phyloP scores from a whole-genome alignment of 495 filamentous ascomycete species.

The Beverwykella pulmonaria region DNA sequence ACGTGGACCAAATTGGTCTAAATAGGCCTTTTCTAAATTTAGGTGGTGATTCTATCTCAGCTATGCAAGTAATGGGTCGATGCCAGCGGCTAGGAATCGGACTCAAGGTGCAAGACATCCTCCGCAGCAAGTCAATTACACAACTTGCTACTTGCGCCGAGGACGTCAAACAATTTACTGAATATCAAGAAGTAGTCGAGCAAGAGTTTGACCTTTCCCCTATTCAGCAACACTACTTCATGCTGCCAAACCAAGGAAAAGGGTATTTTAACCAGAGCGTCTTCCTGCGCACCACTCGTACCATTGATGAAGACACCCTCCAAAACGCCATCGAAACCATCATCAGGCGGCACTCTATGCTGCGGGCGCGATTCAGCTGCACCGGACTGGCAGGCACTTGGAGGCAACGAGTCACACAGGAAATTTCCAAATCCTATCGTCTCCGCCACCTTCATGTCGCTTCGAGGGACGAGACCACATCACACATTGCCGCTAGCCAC shows the following conservation, averaged over 20 bases:
- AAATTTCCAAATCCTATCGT: slow-evolving; percentile 20
- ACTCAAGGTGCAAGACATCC: slow-evolving; percentile 16
- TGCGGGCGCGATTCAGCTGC: slow-evolving; percentile 19
- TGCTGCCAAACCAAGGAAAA: neutral
- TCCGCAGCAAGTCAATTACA: slow-evolving; percentile 23
- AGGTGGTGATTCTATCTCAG: slow-evolving; percentile 18
- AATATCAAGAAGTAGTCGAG: neutral
- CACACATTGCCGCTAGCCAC: slow-evolving; percentile 5
- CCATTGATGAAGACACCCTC: slow-evolving; percentile 4
- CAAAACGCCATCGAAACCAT: slow-evolving; percentile 11
- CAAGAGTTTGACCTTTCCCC: slow-evolving; percentile 25
- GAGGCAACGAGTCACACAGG: slow-evolving; percentile 5
- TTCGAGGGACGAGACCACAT: neutral
- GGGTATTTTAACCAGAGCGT: slow-evolving; percentile 30
- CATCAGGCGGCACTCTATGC: slow-evolving; percentile 20
- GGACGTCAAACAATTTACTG: neutral
- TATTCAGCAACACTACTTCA: slow-evolving; percentile 24
- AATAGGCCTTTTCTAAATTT: slow-evolving; percentile 15
- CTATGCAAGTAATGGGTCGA: slow-evolving; percentile 23
- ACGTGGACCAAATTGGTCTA: neutral
- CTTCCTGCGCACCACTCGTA: slow-evolving; percentile 14
- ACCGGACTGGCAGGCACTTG: neutral
- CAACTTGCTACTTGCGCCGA: slow-evolving; percentile 8
- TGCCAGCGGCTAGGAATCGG: slow-evolving; percentile 8
- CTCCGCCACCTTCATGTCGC: slow-evolving; percentile 2